phyloP scores from a whole-genome alignment of 352 stramenopile genomes.

The Globisporangium radiosum region DNA sequence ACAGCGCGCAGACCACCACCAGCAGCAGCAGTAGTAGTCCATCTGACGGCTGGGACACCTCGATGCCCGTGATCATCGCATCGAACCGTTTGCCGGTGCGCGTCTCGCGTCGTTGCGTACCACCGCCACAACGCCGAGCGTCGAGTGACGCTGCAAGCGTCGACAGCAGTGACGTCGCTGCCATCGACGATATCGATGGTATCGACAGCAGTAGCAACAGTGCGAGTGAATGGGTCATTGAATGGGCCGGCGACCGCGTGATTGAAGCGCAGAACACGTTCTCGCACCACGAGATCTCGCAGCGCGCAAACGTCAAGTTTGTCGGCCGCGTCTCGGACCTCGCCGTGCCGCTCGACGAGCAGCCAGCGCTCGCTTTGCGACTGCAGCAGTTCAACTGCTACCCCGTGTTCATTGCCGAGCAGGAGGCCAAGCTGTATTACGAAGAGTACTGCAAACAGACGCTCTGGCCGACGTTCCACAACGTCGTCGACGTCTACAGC shows the following conservation, averaged over 20 bases:
- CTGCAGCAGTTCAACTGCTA: conserved; percentile 60
- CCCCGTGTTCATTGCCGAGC: conserved; percentile 44
- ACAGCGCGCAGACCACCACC: background rate
- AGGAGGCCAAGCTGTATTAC: conserved; percentile 66
- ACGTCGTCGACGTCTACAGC: conserved; percentile 90
- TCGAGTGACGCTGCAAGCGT: too few species aligned
- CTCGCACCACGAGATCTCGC: conserved; percentile 64
- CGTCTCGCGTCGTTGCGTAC: conserved; percentile 11
- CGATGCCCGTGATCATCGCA: conserved; percentile 66
- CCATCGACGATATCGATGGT: too few species aligned
- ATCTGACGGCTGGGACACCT: conserved; percentile 37
- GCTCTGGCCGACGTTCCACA: conserved; percentile 96
- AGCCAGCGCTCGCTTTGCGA: conserved; percentile 34
- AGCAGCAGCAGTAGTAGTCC: background rate
- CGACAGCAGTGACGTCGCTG: too few species aligned
- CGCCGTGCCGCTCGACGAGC: conserved; percentile 43
- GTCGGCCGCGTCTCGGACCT: conserved; percentile 56
- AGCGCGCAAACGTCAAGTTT: conserved; percentile 64
- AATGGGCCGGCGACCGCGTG: conserved; percentile 70
- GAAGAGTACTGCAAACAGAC: conserved; percentile 97
- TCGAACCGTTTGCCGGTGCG: conserved; percentile 62
- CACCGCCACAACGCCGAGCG: background rate
- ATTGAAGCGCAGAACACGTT: conserved; percentile 73
- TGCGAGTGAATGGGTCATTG: conserved; percentile 32
- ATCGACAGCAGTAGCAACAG: too few species aligned